phyloP scores from a whole-genome alignment of 768 basidiomycete species.

The Lepiota venenata region DNA sequence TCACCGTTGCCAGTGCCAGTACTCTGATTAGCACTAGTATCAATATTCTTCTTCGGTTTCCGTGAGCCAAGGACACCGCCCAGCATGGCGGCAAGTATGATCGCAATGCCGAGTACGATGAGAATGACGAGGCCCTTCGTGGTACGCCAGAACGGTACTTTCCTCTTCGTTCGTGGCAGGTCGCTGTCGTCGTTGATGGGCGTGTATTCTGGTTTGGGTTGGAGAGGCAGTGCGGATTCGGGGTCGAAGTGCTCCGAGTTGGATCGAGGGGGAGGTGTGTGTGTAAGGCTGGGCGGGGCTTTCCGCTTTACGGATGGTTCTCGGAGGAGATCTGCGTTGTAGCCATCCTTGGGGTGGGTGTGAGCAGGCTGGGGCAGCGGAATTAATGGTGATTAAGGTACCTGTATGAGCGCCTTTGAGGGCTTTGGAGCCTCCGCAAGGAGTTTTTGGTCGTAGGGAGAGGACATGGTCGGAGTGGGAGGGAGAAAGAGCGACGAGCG shows the following conservation, averaged over 20 bases:
- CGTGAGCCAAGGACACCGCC: slow-evolving; percentile 54
- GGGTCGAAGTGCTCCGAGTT: slow-evolving; percentile 14
- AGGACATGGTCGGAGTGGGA: neutral
- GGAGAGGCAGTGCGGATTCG: slow-evolving; percentile 1
- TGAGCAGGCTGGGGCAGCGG: neutral
- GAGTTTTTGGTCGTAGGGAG: slow-evolving; percentile 3
- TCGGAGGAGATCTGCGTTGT: slow-evolving; percentile 23
- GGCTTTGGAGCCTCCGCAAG: slow-evolving; percentile 5
- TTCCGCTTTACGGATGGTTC: slow-evolving; percentile 11
- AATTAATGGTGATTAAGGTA: neutral
- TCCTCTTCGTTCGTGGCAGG: slow-evolving; percentile 42
- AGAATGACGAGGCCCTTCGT: slow-evolving; percentile 3
- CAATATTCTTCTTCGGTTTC: slow-evolving; percentile 9
- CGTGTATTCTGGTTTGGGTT: slow-evolving; percentile 24
- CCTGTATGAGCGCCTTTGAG: slow-evolving; percentile 10
- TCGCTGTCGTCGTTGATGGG: slow-evolving; percentile 30
- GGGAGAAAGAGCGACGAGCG: too few relatives aligned
- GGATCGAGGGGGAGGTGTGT: slow-evolving; percentile 12
- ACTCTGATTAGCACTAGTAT: too few relatives aligned
- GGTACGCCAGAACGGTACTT: slow-evolving; percentile 21
- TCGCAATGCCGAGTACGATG: slow-evolving; percentile 5
- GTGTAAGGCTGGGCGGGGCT: slow-evolving; percentile 5
- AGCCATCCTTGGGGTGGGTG: slow-evolving; percentile 16
- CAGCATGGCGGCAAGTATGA: slow-evolving; percentile 47
- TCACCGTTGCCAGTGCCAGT: too few relatives aligned